A percentile compares a stretch with the other conserved stretches of the same genome.
These are phyloP conservation scores for Schizophyllum commune DNA, from an alignment of 1,284 basidiomycete genomes.

Conservation along the genomic window DNA sequence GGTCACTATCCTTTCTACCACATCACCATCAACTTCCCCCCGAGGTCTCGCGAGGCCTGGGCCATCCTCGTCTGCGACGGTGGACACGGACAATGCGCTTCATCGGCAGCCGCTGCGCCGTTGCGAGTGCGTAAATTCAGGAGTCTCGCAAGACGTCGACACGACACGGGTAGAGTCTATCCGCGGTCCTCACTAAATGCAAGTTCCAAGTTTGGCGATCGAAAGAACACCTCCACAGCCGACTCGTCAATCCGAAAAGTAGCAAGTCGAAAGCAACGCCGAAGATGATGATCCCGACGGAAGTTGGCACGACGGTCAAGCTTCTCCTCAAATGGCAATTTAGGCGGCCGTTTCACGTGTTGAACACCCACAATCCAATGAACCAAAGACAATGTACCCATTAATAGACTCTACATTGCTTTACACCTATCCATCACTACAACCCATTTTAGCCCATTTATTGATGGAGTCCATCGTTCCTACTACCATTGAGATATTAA, in stretches of 20 bases:
- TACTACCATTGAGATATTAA: not conserved
- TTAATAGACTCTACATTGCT: not conserved
- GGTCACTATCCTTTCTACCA: not conserved
- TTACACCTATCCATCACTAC: conserved; percentile 12
- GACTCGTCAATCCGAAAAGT: too few relatives aligned
- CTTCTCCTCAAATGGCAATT: too few relatives aligned
- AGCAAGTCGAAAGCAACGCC: too few relatives aligned
- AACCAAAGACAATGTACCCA: not conserved
- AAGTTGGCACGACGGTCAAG: too few relatives aligned
- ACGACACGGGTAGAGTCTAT: not conserved
- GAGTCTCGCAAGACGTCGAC: not conserved
- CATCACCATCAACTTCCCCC: not conserved
- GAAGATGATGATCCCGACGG: too few relatives aligned
- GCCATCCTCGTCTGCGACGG: not conserved
- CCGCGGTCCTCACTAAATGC: too few relatives aligned
- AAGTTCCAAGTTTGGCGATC: too few relatives aligned
- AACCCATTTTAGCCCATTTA: too few relatives aligned
- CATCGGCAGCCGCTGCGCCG: not conserved
- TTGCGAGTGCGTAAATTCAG: not conserved
- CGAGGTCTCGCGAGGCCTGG: not conserved
- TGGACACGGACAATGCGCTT: not conserved
- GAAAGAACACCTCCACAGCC: too few relatives aligned
- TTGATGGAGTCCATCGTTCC: too few relatives aligned
- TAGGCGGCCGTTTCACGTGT: not conserved
- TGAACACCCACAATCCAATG: not conserved